These are phyloP conservation scores for Naganishia sp. DNA, from an alignment of 1,284 basidiomycete genomes.

Conservation along the genomic window DNA sequence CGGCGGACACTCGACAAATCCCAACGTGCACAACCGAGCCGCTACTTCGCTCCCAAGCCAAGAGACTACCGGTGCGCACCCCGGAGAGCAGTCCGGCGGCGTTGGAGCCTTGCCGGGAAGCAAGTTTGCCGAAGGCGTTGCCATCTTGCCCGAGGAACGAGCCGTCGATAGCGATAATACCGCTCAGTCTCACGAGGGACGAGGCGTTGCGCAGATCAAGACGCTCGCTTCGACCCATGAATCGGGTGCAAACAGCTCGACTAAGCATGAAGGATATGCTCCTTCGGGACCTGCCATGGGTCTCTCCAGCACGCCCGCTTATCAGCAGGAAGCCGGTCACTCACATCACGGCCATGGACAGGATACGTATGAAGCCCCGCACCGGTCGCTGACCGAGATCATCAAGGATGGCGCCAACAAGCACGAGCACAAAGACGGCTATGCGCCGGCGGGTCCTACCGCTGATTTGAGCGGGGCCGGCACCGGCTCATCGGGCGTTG, in stretches of 20 bases:
- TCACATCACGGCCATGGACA: background rate
- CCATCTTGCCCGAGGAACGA: slow-evolving; percentile 55
- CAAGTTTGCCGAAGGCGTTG: slow-evolving; percentile 52
- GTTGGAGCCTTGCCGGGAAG: slow-evolving; percentile 55
- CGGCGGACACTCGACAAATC: slow-evolving; percentile 16
- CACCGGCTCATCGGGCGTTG: background rate
- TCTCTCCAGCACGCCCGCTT: background rate
- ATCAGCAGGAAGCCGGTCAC: background rate
- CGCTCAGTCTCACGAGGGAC: background rate
- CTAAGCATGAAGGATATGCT: slow-evolving; percentile 15
- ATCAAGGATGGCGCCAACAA: slow-evolving; percentile 24
- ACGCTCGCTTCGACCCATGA: background rate
- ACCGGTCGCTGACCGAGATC: slow-evolving; percentile 14
- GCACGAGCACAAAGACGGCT: slow-evolving; percentile 6
- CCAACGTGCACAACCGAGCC: slow-evolving; percentile 21
- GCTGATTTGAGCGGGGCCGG: background rate
- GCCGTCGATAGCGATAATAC: background rate
- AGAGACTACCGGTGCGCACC: slow-evolving; percentile 41
- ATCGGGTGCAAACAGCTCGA: background rate
- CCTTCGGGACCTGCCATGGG: slow-evolving; percentile 21
- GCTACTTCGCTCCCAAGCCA: slow-evolving; percentile 39
- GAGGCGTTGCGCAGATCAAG: slow-evolving; percentile 7
- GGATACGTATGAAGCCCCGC: background rate
- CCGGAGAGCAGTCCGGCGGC: slow-evolving; percentile 47
- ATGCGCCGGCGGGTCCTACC: background rate